Base-by-base conservation (phyloP, 331 rosid genomes). In the Ulmus americana region DNA sequence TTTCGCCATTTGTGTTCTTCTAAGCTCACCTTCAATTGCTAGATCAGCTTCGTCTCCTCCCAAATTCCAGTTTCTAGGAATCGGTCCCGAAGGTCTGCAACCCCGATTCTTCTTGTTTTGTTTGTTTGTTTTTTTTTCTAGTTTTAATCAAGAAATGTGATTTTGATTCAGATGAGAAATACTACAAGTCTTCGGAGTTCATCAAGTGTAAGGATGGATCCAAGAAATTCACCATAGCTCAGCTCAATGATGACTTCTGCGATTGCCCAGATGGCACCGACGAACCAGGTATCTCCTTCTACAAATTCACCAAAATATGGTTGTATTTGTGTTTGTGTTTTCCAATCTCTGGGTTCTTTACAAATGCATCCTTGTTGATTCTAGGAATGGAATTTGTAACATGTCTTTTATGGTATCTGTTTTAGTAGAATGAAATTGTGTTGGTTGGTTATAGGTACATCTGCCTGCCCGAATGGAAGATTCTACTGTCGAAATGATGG, bases 261-360 rank as follows among this genome's bases (percentile, higher is more conserved):
- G 99, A 94, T 53, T 94, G 99, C 66, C 76, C 79, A 20, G 97
- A 94, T 70, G 99, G 97, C 74, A 85, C 99, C 39, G 99, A 94
- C 73, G 99, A 94, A 55, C 99, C 99, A 55, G 99, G 99, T 94
- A 54, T 56, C 28, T 6, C 35, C 41, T 46, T 42, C 61, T 7
- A 52, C 35, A 14, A 0, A 9, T 46, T 28, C 35, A 49, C 39
- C 28, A 14, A 40, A 10, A 3, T 35, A 3, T 10, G 35, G 13
- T n/a, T 0, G 2, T 22, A 5, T 8, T 35, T 3, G 10, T 13
- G 8, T 14, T 20, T 7, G 8, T 67, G 9, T 9, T 1, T 45
- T 58, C 13, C 8, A 12, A 6, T 38, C 6, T 0, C 5, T 22
- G 44, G 42, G 44, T 28, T 28, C 35, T 28, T 28, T 2, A 2